Evolutionary conservation across 2,329 filamentous ascomycete genomes (phyloP).

Genomic region (Magnaporthiopsis rhizophila): DNA sequence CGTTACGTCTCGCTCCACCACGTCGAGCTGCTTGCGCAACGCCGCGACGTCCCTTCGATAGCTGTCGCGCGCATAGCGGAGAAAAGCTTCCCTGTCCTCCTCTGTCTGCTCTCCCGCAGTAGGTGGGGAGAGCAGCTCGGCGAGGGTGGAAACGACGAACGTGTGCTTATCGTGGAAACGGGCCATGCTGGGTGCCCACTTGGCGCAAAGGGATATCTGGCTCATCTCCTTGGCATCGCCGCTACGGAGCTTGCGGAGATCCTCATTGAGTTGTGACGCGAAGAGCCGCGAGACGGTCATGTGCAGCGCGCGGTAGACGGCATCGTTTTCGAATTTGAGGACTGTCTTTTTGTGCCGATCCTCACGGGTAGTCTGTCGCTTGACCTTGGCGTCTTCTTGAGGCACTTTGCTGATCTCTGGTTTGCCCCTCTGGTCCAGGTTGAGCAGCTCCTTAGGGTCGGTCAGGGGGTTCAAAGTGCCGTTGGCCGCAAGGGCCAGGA

Average conservation of each 20-base stretch:
- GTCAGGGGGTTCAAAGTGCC: slow-evolving; percentile 33
- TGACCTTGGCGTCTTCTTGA: slow-evolving; percentile 17
- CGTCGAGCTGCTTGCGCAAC: slow-evolving; percentile 42
- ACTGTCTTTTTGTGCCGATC: slow-evolving; percentile 32
- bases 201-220: slow-evolving; percentile 46
- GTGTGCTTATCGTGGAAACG: slow-evolving; percentile 52
- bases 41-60: slow-evolving; percentile 44
- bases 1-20: slow-evolving; percentile 45
- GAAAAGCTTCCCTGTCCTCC: slow-evolving; percentile 37
- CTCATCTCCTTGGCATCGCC: slow-evolving; percentile 30
- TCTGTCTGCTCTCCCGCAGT: slow-evolving; percentile 16
- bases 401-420: slow-evolving; percentile 12
- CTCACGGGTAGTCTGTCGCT: slow-evolving; percentile 23
- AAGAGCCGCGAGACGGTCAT: slow-evolving; percentile 47
- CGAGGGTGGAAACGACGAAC: slow-evolving; percentile 46
- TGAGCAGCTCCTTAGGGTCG: slow-evolving; percentile 32
- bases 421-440: slow-evolving; percentile 22
- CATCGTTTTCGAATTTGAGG: slow-evolving; percentile 29
- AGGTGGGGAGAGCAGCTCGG: slow-evolving; percentile 39
- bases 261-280: slow-evolving; percentile 42
- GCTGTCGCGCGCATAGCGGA: slow-evolving; percentile 43
- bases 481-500: slow-evolving; percentile 43
- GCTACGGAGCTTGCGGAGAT: slow-evolving; percentile 32
- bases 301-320: slow-evolving; percentile 43
- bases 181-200: slow-evolving; percentile 50